These are phyloP conservation scores for Arabis alpina DNA, from an alignment of 345 rosid species.

Conservation along the genomic window DNA sequence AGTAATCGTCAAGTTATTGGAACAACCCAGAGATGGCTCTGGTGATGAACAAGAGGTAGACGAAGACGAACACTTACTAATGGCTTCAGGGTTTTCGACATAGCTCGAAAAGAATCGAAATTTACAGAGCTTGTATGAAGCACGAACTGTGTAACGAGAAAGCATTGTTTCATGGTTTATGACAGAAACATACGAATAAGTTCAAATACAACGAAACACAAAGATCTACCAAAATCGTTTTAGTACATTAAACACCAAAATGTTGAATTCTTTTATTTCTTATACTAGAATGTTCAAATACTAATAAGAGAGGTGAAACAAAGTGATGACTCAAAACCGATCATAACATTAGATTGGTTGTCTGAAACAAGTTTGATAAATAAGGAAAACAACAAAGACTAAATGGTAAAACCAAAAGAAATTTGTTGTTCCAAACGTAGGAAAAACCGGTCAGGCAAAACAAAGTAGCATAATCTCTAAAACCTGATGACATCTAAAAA, in stretches of 20 bases:
- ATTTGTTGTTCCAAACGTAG: constrained; percentile 15
- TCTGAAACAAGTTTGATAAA: constrained; percentile 29
- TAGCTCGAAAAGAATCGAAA: constrained; percentile 32
- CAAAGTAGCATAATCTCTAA: constrained; percentile 33
- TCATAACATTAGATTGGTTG: constrained; percentile 17
- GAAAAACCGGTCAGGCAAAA: constrained; percentile 28
- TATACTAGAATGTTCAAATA: too few relatives aligned
- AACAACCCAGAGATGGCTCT: constrained; percentile 30
- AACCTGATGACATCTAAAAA: constrained; percentile 38
- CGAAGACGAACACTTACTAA: constrained; percentile 26
- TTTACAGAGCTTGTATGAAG: constrained; percentile 31
- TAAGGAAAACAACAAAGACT: constrained; percentile 28
- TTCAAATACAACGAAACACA: background rate
- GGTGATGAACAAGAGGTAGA: constrained; percentile 23
- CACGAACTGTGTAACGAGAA: constrained; percentile 28
- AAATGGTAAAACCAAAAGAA: constrained; percentile 18
- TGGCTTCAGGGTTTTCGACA: constrained; percentile 35
- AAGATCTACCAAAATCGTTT: too few relatives aligned
- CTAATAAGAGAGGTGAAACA: background rate
- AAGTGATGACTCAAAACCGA: constrained; percentile 20
- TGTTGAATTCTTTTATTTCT: too few relatives aligned
- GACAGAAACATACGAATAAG: background rate
- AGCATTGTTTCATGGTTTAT: constrained; percentile 28
- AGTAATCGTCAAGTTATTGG: constrained; percentile 27
- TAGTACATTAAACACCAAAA: too few relatives aligned